Evolutionary conservation across 768 basidiomycete species (phyloP).

Genomic region (Leccinum sublutescens): DNA sequence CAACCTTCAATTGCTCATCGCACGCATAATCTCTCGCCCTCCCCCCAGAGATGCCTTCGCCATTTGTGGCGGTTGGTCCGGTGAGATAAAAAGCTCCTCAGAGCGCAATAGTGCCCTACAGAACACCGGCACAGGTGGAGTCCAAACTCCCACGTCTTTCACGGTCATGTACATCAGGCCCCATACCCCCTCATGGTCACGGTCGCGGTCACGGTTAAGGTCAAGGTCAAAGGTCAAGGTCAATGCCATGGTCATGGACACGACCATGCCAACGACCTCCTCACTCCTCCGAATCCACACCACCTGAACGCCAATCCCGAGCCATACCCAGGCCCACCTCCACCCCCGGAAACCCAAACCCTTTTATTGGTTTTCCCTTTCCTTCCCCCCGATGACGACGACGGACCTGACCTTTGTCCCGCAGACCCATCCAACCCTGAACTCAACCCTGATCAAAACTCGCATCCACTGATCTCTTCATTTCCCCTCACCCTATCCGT

Average conservation of each 20-base stretch:
- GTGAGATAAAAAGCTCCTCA: conserved; percentile 30
- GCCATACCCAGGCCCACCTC: neutral
- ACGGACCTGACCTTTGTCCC: neutral
- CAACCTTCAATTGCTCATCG: conserved; percentile 15
- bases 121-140: too few species aligned
- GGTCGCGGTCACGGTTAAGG: neutral
- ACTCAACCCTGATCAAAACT: conserved; percentile 18
- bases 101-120: conserved; percentile 9
- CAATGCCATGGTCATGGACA: neutral
- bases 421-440: conserved; percentile 3
- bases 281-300: conserved; percentile 3
- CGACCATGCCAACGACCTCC: conserved; percentile 13
- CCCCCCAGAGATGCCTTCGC: conserved; percentile 32
- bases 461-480: conserved; percentile 32
- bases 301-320: conserved; percentile 5
- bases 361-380: conserved; percentile 8
- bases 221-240: neutral
- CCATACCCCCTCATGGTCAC: neutral
- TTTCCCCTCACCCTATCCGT: conserved; percentile 34
- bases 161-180: conserved; percentile 5
- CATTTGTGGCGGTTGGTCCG: conserved; percentile 32
- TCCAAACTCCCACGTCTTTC: too few species aligned
- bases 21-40: conserved; percentile 23
- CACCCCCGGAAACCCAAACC: neutral
- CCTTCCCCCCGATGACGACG: conserved; percentile 2